Base-by-base conservation (phyloP, 2,329 filamentous ascomycete genomes). In the Fusarium ambrosium region DNA sequence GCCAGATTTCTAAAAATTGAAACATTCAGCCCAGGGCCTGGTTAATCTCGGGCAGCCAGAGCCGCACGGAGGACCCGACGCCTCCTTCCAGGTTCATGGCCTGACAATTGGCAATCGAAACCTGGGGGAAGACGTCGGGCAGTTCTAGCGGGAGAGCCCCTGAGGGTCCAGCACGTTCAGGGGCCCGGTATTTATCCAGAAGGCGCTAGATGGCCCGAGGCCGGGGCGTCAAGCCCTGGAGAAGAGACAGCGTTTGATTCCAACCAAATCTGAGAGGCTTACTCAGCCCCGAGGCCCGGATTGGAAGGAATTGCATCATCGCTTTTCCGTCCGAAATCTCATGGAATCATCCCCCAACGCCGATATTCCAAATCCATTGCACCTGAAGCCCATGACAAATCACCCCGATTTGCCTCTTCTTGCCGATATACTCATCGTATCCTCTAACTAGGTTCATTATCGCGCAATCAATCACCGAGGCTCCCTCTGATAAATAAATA, bases 241-340 rank as follows among this genome's bases (percentile, higher is more conserved):
- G 27, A 53, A 10, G 48, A 22, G 48, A 22, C 53, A 22, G 53
- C n/a, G 20, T 24, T 58, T 34, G 53, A 58, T 37, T 37, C 53
- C 53, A 41, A 20, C 24, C 37, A 36, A 45, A 53, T 59, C 45
- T 43, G 20, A 13, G 16, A 16, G 34, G 53, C 45, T 63, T 16
- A 63, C 43, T 48, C 41, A 37, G 16, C 29, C 11, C 14, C 68
- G 51, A 64, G 37, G 11, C n/a, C 39, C 11, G 10, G 45, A 45
- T 29, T 20, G 24, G 69, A 51, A 62, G 63, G 43, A 48, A 78
- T 79, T 79, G 77, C 77, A 79, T 79, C 77, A 79, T 79, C 64
- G 65, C 37, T 37, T 67, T 68, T 61, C 65, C 39, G 45, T 9
- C 48, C 48, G 18, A 55, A 55, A 55, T 39, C 55, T 36, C 64